These are phyloP conservation scores for Candida odintsovae DNA, from an alignment of 805 yeast genomes.

Conservation along the genomic window DNA sequence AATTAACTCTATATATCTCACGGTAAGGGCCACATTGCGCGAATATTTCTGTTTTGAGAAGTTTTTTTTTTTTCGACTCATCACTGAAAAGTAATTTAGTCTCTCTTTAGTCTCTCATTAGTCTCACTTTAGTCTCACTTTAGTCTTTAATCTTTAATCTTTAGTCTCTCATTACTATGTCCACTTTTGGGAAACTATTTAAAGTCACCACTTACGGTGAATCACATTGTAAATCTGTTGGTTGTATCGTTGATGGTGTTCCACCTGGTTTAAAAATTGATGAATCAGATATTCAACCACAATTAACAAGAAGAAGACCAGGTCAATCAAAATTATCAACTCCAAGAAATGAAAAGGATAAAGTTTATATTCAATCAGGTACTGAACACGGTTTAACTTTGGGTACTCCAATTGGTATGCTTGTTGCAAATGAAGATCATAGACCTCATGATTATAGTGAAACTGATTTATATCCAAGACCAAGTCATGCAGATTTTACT, in stretches of 20 bases:
- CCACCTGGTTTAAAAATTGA: slow-evolving; percentile 89
- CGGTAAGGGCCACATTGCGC: neutral
- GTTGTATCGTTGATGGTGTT: slow-evolving; percentile 97
- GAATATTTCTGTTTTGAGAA: neutral
- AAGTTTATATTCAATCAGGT: slow-evolving; percentile 90
- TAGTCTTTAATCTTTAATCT: too few species aligned
- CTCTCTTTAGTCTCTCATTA: too few species aligned
- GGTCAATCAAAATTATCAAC: slow-evolving; percentile 92
- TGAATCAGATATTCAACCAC: slow-evolving; percentile 91
- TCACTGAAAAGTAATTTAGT: neutral
- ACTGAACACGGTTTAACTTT: slow-evolving; percentile 85
- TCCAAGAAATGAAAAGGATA: slow-evolving; percentile 94
- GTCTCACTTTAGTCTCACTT: too few species aligned
- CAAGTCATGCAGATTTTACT: slow-evolving; percentile 96
- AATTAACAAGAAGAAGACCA: slow-evolving; percentile 93
- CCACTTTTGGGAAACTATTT: slow-evolving; percentile 59
- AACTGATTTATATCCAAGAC: slow-evolving; percentile 93
- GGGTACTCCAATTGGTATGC: slow-evolving; percentile 95
- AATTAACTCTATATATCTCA: neutral
- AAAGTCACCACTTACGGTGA: slow-evolving; percentile 96
- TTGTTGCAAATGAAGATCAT: slow-evolving; percentile 91
- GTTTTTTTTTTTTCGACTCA: neutral
- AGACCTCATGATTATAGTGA: slow-evolving; percentile 95
- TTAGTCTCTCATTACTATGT: slow-evolving; percentile 47
- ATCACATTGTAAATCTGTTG: slow-evolving; percentile 95